Evolutionary conservation across 2,329 filamentous ascomycete species (phyloP), one percentile per base, ranked within the genome.

Genomic region (Xylaria sp.): DNA sequence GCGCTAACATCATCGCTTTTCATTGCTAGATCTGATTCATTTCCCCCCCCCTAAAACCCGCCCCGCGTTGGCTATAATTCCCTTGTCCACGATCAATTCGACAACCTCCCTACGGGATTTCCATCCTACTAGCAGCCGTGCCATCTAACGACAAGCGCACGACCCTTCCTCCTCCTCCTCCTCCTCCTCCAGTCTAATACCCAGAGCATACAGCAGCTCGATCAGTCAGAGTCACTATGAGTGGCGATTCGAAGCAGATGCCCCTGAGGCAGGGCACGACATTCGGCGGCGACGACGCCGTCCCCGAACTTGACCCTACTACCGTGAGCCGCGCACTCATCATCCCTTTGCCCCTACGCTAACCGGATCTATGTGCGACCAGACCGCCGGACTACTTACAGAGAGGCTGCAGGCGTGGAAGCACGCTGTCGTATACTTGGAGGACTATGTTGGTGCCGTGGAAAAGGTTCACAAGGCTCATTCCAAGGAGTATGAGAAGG

Each of bases 381-480:
- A 93, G 91, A 92, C 92, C 25, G 90, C 91, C n/a, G 90, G 88
- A 48, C 87, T 98, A 59, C 91, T 99, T 72, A 86, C 91, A 64
- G 93, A 98, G 84, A 90, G 96, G 72, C 86, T 99, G 69, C 92
- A 93, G 76, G 96, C 96, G 55, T 99, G 94, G 94, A 98, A 98
- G 81, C 95, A 98, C 80, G 93, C 94, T 69, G 93, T 94, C 71
- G 93, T 86, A 65, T 95, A 97, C 78, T 86, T 99, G 57, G 94
- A 98, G 81, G 93, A 97, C 60, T 99, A 98, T 80, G 86, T 98
- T 76, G 84, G 84, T 35, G 90, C 92, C 6, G 93, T 94, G 3
- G 94, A 97, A 81, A 98, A 95, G 85, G 86, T 93, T 67, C 91
- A 98, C 78, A 91, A 90, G 78, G 87, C 88, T 12, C 92, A 97